phyloP scores from a whole-genome alignment of 2,329 filamentous ascomycete genomes.

The Microcyclospora tardicrescens region DNA sequence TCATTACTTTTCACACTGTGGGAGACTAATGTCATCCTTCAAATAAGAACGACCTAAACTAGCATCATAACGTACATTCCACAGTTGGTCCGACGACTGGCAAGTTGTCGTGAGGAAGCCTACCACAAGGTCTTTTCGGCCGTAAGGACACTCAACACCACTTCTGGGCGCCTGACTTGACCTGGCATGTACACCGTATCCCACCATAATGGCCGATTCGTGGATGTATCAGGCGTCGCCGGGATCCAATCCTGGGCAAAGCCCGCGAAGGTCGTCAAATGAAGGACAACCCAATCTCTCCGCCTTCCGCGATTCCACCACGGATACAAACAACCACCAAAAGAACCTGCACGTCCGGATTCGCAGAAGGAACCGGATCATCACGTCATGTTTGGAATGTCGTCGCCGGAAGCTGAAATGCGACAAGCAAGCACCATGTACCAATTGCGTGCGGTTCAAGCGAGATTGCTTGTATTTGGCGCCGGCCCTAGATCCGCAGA shows the following conservation, averaged over 20 bases:
- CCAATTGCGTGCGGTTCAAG: conserved; percentile 46
- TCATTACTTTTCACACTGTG: too few species aligned
- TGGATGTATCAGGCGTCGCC: conserved; percentile 7
- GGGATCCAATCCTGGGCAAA: background rate
- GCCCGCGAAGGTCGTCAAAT: too few species aligned
- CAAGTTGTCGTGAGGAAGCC: background rate
- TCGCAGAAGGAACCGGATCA: conserved; percentile 33
- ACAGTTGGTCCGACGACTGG: too few species aligned
- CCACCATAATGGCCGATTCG: conserved; percentile 6
- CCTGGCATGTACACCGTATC: too few species aligned
- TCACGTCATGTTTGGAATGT: conserved; percentile 57
- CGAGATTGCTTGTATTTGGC: conserved; percentile 51
- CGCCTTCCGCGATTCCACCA: conserved; percentile 3
- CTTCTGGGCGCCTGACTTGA: background rate
- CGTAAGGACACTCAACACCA: background rate
- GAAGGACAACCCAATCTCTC: conserved; percentile 3
- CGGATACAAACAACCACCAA: conserved; percentile 1
- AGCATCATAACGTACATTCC: too few species aligned
- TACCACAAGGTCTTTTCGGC: background rate
- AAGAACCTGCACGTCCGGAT: conserved; percentile 6
- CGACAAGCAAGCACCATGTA: conserved; percentile 59
- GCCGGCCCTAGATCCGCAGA: conserved; percentile 53
- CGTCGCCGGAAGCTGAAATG: conserved; percentile 67
- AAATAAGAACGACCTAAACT: too few species aligned
- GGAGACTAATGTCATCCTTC: too few species aligned